Evolutionary conservation across 2,329 filamentous ascomycete genomes (phyloP), one percentile per base, ranked within the genome.

Genomic region (Orbilia quercus): DNA sequence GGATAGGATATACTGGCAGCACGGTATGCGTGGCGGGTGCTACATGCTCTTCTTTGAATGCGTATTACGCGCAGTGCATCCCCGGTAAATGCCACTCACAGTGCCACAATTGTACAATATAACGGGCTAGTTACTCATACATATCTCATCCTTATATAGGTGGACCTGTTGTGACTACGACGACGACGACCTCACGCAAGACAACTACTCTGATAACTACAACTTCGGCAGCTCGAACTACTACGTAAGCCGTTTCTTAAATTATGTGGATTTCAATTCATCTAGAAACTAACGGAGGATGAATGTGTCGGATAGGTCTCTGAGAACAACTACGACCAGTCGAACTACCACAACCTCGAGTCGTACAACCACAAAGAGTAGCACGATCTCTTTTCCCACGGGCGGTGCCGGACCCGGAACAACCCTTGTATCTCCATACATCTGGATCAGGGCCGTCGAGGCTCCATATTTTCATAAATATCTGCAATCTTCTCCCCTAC

Each of bases 391-490:
- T 23, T n/a, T 28, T 14, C 20, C 34, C n/a, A 28, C 54, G n/a
- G 7, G 28, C 1, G 45, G 42, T 7, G 31, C 47, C 4, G 80
- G 81, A 0, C 82, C 82, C 0, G 82, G 82, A 5, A 80, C 79
- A 1, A 85, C 83, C 0, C 81, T 87, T 0, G 82, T 85, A 71
- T 77, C 76, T 1, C 85, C 84, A 0, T 85, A 84, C 78, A 83
- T 83, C 79, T 86, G 85, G 85, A 84, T 88, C 76, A 84, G 86
- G 6, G 85, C 84, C 0, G 85, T 88, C 1, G 84, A 82, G 25
- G 79, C 82, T 0, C 86, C 86, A 38, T 87, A 88, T 79, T 88
- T 83, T 79, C 84, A 85, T 80, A 83, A 82, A 74, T 86, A 85
- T 77, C 80, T 86, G 1, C 84, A 86, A 79, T 84, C 84, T 28